Conservation (phyloP, 202 grass and related monocot genomes). For the Eragrostis tef region DNA sequence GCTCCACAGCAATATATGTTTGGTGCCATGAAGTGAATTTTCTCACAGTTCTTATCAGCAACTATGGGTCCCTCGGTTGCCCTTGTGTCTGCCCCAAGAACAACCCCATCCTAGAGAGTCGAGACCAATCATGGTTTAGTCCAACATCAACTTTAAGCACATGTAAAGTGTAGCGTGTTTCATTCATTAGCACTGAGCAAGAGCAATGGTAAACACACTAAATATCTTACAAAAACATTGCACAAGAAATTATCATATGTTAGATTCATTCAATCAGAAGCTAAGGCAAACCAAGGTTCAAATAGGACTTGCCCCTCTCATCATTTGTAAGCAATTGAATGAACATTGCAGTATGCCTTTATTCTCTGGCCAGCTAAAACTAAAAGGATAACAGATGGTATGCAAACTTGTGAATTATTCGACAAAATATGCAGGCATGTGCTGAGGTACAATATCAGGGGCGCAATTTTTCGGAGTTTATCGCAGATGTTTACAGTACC, state of each 20-base stretch:
- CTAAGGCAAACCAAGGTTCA: constrained; percentile 5
- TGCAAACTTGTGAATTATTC: not conserved
- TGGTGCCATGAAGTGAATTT: constrained; percentile 96
- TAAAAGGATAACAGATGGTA: constrained; percentile 8
- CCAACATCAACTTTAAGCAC: constrained; percentile 7
- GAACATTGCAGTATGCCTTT: not conserved
- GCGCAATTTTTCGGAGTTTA: not conserved
- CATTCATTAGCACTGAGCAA: constrained; percentile 1
- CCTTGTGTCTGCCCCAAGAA: constrained; percentile 96
- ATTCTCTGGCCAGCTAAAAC: not conserved
- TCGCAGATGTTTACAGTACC: not conserved
- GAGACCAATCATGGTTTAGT: constrained; percentile 26
- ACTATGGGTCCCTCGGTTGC: constrained; percentile 97
- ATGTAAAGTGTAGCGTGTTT: not conserved
- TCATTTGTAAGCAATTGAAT: not conserved
- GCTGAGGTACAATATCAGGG: constrained; percentile 15
- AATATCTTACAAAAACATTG: not conserved
- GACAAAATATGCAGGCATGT: not conserved
- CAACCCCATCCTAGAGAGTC: constrained; percentile 94
- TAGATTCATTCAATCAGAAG: constrained; percentile 13
- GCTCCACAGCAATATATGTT: constrained; percentile 97
- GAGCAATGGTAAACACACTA: not conserved
- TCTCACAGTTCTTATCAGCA: constrained; percentile 98
- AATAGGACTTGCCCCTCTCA: not conserved
- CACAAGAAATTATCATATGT: not conserved